These are phyloP conservation scores for Evansstolkia leycettana DNA, from an alignment of 495 filamentous ascomycete genomes.

Conservation along the genomic window DNA sequence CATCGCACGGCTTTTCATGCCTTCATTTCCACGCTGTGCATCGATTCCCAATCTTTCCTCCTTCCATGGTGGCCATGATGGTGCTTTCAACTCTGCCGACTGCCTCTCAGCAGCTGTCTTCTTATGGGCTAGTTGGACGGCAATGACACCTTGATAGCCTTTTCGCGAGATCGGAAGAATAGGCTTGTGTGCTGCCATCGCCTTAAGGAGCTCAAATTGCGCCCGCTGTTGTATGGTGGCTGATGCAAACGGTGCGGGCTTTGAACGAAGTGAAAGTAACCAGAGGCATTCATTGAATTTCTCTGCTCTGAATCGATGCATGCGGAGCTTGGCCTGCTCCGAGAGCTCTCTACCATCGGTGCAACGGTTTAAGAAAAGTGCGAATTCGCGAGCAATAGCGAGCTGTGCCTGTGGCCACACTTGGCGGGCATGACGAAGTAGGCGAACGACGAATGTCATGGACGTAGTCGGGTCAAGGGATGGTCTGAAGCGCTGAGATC, in stretches of 20 bases:
- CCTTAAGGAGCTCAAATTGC: slow-evolving; percentile 48
- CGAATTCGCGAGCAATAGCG: slow-evolving; percentile 28
- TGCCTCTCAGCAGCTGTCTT: slow-evolving; percentile 48
- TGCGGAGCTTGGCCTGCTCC: background rate
- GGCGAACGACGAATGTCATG: slow-evolving; percentile 30
- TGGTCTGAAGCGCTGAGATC: slow-evolving; percentile 6
- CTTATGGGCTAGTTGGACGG: slow-evolving; percentile 49
- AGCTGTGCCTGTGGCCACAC: slow-evolving; percentile 45
- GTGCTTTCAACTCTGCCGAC: slow-evolving; percentile 45
- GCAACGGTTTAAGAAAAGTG: slow-evolving; percentile 17
- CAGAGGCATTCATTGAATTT: slow-evolving; percentile 42
- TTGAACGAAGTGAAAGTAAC: slow-evolving; percentile 41
- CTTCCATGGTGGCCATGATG: slow-evolving; percentile 64
- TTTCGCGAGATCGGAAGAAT: slow-evolving; percentile 42
- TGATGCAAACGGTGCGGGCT: slow-evolving; percentile 34
- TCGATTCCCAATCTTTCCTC: slow-evolving; percentile 48
- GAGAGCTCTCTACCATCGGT: background rate
- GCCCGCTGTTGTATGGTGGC: slow-evolving; percentile 41
- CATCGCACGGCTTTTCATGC: slow-evolving; percentile 44
- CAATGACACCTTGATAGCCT: slow-evolving; percentile 50
- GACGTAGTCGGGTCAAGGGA: slow-evolving; percentile 16
- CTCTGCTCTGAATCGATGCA: slow-evolving; percentile 16
- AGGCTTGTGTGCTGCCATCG: slow-evolving; percentile 47
- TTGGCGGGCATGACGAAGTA: slow-evolving; percentile 45
- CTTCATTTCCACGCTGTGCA: slow-evolving; percentile 39